Evolutionary conservation across 768 basidiomycete genomes (phyloP), one percentile per base, ranked within the genome.

Genomic region (Dacryopinax spathularia): DNA sequence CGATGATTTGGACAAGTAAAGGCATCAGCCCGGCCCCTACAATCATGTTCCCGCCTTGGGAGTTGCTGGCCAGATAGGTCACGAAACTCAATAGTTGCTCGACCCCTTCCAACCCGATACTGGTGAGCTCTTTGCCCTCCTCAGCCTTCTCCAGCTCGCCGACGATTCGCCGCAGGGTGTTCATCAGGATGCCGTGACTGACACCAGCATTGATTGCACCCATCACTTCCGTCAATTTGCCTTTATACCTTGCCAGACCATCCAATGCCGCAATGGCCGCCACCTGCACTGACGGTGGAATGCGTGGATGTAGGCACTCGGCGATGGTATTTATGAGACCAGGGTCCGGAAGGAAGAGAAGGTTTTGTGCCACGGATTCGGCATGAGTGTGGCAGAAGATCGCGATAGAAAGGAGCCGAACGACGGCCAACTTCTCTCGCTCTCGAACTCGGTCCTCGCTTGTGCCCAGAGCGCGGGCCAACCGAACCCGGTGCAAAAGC

Each of bases 121-220:
- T 56, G 29, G 25, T 56, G 13, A 56, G 20, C 5, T 56, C 48
- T 29, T 25, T 31, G 25, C 48, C 48, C 22, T 56, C 48, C 48
- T 84, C 80, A 1, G 84, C 78, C 63, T 81, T 81, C 62, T 81
- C 79, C 22, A 92, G 83, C 65, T 91, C 87, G 18, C 79, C 72
- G 18, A 91, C 86, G 25, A 89, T 88, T 74, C 85, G 87, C 65
- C 93, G 83, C 62, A 97, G 80, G 34, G 93, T 78, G 31, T 88
- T 86, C 86, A 98, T 91, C 27, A 99, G 74, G 37, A 92, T 87
- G 13, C 96, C 96, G 70, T 98, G 96, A 69, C 92, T 96, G 62
- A 97, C 91, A 43, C 91, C 91, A 27, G 91, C 94, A 72, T 96
- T 96, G 35, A 98, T 82, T 1, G 93, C 87, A 3, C 87, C 86